A percentile compares a stretch with the other conserved stretches of the same genome.
Evolutionary conservation across 495 filamentous ascomycete genomes (phyloP).

Genomic region (Chaetomium tenue): DNA sequence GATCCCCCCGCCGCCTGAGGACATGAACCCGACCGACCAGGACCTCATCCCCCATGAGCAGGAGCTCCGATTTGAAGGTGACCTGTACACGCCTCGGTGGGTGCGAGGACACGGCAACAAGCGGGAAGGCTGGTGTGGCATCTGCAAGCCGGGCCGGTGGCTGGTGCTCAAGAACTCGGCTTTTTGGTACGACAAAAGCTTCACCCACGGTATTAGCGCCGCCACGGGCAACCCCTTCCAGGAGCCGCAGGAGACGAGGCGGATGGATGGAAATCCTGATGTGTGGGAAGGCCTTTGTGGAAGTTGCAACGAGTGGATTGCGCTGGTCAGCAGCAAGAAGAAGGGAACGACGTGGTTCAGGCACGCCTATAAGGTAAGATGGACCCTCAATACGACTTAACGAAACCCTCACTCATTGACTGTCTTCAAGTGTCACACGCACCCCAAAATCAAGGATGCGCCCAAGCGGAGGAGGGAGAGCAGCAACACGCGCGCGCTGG

Average conservation of each 20-base stretch:
- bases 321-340: constrained; percentile 77
- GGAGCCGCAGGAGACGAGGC: constrained; percentile 65
- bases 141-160: constrained; percentile 80
- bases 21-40: constrained; percentile 71
- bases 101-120: constrained; percentile 78
- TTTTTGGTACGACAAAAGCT: constrained; percentile 85
- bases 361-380: constrained; percentile 75
- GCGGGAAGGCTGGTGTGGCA: constrained; percentile 80
- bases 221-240: constrained; percentile 71
- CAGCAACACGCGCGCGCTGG: constrained; percentile 47
- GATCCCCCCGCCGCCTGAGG: constrained; percentile 64
- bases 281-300: constrained; percentile 79
- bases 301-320: constrained; percentile 75
- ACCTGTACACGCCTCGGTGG: constrained; percentile 76
- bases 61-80: constrained; percentile 71
- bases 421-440: constrained; percentile 62
- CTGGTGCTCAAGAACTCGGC: constrained; percentile 79
- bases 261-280: constrained; percentile 76
- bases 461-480: constrained; percentile 69
- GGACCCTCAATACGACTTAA: no score
- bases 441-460: constrained; percentile 69
- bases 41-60: constrained; percentile 70
- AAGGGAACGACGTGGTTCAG: constrained; percentile 84
- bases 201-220: constrained; percentile 77
- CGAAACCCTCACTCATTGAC: background rate